Conservation (phyloP, 2,329 filamentous ascomycete genomes). For the Trichoderma atroviride region DNA sequence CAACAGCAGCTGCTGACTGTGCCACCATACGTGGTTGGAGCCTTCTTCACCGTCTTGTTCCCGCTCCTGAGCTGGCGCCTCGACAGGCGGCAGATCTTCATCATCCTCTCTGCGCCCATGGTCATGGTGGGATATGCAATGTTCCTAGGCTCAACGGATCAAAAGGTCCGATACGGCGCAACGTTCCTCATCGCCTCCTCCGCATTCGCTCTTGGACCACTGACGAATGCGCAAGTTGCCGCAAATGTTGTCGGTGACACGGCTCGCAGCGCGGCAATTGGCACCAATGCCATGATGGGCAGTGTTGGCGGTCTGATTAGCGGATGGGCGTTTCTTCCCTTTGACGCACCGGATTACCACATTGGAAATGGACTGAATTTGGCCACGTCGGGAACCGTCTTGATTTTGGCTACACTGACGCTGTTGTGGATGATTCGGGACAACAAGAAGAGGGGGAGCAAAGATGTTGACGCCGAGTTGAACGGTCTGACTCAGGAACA, state of each 20-base stretch:
- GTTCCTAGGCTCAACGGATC: constrained; percentile 61
- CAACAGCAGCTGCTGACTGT: constrained; percentile 71
- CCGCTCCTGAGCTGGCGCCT: constrained; percentile 63
- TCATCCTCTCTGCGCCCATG: constrained; percentile 61
- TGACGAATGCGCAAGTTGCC: constrained; percentile 68
- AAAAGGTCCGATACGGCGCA: constrained; percentile 65
- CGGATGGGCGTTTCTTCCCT: constrained; percentile 65
- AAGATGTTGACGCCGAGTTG: constrained; percentile 49
- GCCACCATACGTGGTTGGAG: constrained; percentile 70
- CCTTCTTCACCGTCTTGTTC: constrained; percentile 65
- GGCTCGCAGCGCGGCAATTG: constrained; percentile 67
- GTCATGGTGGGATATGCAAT: constrained; percentile 72
- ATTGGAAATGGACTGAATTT: constrained; percentile 74
- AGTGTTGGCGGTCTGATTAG: constrained; percentile 71
- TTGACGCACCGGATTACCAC: constrained; percentile 66
- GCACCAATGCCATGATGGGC: constrained; percentile 68
- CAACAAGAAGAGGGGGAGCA: constrained; percentile 49
- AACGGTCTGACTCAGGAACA: constrained; percentile 55
- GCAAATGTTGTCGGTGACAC: constrained; percentile 75
- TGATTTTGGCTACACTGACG: constrained; percentile 53
- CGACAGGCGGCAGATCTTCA: constrained; percentile 62
- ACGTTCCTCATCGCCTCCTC: constrained; percentile 70
- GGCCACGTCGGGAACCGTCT: constrained; percentile 54
- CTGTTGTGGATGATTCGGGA: constrained; percentile 64
- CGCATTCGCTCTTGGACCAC: constrained; percentile 64